Conservation (phyloP, 2,329 filamentous ascomycete species). For the Xylariaceae sp. region DNA sequence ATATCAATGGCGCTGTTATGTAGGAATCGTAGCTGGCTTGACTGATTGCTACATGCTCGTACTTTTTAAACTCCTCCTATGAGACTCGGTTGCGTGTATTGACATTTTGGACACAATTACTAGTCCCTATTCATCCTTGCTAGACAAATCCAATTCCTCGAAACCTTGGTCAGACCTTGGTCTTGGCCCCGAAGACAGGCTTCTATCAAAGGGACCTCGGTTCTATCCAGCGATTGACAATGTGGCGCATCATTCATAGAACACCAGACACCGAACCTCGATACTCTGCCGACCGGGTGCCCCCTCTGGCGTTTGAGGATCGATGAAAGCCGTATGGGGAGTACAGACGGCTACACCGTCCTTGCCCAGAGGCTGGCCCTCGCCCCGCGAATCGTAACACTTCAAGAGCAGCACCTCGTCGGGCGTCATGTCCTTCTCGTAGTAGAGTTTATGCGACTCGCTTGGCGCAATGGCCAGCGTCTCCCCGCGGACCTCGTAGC, state of each 20-base stretch:
- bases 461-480: conserved; percentile 62
- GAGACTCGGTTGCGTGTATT: too few species aligned
- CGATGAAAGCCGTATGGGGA: conserved; percentile 58
- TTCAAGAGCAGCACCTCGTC: conserved; percentile 53
- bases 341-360: conserved; percentile 50
- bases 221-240: not conserved
- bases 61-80: too few species aligned
- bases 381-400: conserved; percentile 55
- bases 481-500: conserved; percentile 64
- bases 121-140: too few species aligned
- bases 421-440: conserved; percentile 67
- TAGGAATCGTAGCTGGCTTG: too few species aligned
- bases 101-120: too few species aligned
- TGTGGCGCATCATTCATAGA: conserved; percentile 50
- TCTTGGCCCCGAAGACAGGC: not conserved
- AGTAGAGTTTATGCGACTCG: conserved; percentile 63
- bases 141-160: too few species aligned
- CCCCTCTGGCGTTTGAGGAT: conserved; percentile 55
- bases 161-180: not conserved
- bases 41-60: too few species aligned
- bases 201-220: not conserved
- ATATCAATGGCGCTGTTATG: too few species aligned
- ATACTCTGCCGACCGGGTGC: conserved; percentile 59
- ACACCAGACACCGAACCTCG: conserved; percentile 65
- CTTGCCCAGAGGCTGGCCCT: conserved; percentile 39